Base-by-base conservation (phyloP, 1,284 basidiomycete genomes). In the Earliella scabrosa region DNA sequence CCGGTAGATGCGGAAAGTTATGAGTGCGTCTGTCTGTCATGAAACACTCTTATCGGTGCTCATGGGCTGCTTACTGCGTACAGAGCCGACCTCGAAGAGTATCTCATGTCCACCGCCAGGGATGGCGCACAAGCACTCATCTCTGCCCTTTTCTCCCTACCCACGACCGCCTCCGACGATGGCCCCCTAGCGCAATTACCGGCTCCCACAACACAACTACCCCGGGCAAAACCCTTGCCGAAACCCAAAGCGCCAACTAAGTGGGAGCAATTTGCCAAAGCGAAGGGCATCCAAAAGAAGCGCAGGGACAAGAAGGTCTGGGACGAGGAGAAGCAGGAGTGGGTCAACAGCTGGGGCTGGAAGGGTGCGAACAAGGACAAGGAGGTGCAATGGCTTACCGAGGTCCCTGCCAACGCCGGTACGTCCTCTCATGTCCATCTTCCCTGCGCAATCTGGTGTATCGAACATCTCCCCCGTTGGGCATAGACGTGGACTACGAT, bases 181-280 rank as follows among this genome's bases (percentile, higher is more conserved):
- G 97, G 96, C 0, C 93, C 93, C 0, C 80, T 97, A 50, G 93
- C 92, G 2, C 79, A 86, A 56, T 86, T 98, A 3, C 95, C 97
- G 0, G 72, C 85, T 2, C 87, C 93, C 5, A 85, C 79, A 5
- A 92, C 88, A 32, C 77, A 79, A 44, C 82, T 98, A 1, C 97
- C 97, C 0, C 86, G 97, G 31, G 85, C 95, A 41, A 99, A 99
- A 73, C 92, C 92, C 1, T 78, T 98, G 23, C 97, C 97, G 0
- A 96, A 95, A 69, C 89, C 92, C 4, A 97, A 97, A 75, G 89
- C 92, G 4, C 84, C 84, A 45, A 98, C 97, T 14, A 99, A 98
- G 73, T 99, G 97, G 97, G 93, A 98, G 77, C 82, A 87, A 59
- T 99, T 98, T 68, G 97, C 97, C 14, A 87, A 88, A 54, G 88